Base-by-base conservation (phyloP, 768 basidiomycete genomes). In the Daedaleopsis sinensis region DNA sequence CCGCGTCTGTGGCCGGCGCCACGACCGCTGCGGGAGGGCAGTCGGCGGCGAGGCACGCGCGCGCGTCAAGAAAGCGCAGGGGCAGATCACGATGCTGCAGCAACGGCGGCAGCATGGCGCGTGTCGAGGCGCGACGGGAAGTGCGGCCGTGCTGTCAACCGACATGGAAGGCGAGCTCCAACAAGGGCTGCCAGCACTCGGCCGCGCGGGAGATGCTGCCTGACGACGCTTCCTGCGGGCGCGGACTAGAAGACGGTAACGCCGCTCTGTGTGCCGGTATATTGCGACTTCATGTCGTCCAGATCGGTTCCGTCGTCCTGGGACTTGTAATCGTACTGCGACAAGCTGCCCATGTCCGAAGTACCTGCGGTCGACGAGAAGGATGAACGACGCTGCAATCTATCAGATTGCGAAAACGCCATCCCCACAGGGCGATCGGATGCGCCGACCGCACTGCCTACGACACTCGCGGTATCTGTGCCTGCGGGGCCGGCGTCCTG, bases 241-340 rank as follows among this genome's bases (percentile, higher is more conserved):
- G 55, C 54, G 51, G 53, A 36, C 78, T 83, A 94, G 76, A 91
- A 94, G 65, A 91, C 91, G 42, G 93, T 94, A 64, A 94, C 82
- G 48, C 93, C 92, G 51, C 87, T 85, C 71, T 93, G 93, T 16
- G 91, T 93, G 27, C 89, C 90, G 9, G 90, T 79, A 72, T 94
- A 94, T 74, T 95, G 93, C 58, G 87, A 89, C 78, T 93, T 91
- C 82, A 94, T 85, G 72, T 95, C 93, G 71, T 94, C 93, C 70
- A 86, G 72, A 70, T 94, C 93, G 35, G 79, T 82, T 47, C 82
- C 81, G 60, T 91, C 93, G 70, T 94, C 93, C 73, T 94, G 93
- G 69, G 91, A 93, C 85, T 94, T 94, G 77, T 94, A 94, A 70
- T 93, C 84, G 62, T 82, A 84, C 69, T 84, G 85, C 43, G 89